Conservation (phyloP, 768 basidiomycete species). For the Lactifluus piperatus region DNA sequence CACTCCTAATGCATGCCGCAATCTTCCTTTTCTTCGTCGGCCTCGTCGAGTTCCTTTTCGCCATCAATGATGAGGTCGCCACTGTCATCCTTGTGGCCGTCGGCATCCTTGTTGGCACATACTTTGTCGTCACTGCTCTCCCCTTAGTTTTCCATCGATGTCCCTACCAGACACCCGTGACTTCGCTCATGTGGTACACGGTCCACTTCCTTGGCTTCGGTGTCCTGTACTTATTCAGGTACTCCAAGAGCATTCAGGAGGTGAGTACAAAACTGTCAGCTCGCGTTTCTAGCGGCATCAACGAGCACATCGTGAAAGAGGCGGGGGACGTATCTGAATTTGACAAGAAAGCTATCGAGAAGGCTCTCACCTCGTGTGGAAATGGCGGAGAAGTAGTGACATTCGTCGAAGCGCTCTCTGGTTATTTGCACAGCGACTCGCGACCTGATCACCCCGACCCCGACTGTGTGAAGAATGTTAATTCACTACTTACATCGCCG, state of each 20-base stretch:
- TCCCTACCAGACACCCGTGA: background rate
- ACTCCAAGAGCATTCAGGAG: background rate
- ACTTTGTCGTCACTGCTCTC: background rate
- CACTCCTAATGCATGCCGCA: background rate
- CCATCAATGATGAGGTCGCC: background rate
- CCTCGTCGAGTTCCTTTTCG: slow-evolving; percentile 1
- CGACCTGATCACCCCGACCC: too few relatives aligned
- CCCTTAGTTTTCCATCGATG: background rate
- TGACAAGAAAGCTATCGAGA: background rate
- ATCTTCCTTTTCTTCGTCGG: slow-evolving; percentile 1
- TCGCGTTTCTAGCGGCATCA: too few relatives aligned
- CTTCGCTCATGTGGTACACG: background rate
- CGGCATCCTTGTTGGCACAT: background rate
- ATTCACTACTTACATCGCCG: background rate
- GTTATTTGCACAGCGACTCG: background rate
- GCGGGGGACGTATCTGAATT: background rate
- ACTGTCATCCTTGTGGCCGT: background rate
- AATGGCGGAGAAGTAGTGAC: background rate
- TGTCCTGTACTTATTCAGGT: background rate
- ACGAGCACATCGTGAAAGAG: background rate
- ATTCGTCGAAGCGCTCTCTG: background rate
- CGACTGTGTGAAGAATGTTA: background rate
- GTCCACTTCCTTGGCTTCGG: background rate
- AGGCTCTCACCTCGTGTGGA: background rate
- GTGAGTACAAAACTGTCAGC: too few relatives aligned